A percentile compares a stretch with the other conserved stretches of the same genome.
phyloP scores from a whole-genome alignment of 352 stramenopile genomes.

The Thalassiosira livingstoniorum region DNA sequence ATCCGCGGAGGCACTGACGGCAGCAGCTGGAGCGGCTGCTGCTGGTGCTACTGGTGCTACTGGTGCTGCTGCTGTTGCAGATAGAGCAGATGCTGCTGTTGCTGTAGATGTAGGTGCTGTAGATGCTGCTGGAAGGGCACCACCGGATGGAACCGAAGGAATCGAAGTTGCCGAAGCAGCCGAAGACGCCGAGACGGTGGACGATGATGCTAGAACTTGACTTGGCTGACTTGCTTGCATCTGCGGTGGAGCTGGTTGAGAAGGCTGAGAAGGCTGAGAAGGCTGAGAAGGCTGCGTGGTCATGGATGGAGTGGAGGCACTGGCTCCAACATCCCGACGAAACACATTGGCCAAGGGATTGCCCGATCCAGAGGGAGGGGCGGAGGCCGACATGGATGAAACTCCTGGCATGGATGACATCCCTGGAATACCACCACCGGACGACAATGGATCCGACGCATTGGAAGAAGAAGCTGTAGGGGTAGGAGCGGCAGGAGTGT shows the following conservation, averaged over 20 bases:
- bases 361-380: not conserved
- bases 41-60: constrained; percentile 23
- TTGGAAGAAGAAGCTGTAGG: constrained; percentile 22
- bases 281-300: too few relatives aligned
- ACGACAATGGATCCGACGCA: constrained; percentile 4
- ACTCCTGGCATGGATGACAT: not conserved
- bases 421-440: not conserved
- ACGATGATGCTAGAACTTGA: too few relatives aligned
- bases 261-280: too few relatives aligned
- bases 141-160: too few relatives aligned
- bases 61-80: constrained; percentile 26
- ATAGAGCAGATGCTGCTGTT: too few relatives aligned
- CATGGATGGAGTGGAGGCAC: not conserved
- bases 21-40: constrained; percentile 7
- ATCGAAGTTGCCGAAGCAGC: too few relatives aligned
- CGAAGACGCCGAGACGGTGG: too few relatives aligned
- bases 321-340: not conserved
- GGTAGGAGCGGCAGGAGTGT: not conserved
- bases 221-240: too few relatives aligned
- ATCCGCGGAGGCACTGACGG: not conserved
- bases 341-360: not conserved
- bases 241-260: too few relatives aligned
- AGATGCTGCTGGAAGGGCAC: too few relatives aligned
- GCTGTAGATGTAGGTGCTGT: too few relatives aligned
- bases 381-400: not conserved